Conservation (phyloP, 2,329 filamentous ascomycete species). For the Paecilomyces variotii region DNA sequence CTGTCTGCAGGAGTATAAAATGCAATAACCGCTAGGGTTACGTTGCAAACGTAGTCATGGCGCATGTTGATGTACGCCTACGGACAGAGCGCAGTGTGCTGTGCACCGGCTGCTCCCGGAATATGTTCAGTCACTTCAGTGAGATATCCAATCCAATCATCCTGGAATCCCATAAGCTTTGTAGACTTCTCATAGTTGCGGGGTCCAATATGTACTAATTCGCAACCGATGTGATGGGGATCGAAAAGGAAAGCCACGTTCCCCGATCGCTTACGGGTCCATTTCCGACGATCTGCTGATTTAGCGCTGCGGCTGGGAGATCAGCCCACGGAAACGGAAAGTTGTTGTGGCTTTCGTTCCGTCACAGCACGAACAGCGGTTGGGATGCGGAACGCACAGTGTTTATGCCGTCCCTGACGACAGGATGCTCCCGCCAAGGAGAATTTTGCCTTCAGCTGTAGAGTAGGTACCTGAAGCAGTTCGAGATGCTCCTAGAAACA, state of each 20-base stretch:
- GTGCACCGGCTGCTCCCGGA: not conserved
- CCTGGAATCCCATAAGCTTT: not conserved
- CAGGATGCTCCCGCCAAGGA: not conserved
- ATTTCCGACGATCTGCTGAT: not conserved
- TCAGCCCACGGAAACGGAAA: not conserved
- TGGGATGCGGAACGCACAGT: not conserved
- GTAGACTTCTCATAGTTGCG: not conserved
- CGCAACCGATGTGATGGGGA: not conserved
- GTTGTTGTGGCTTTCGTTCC: not conserved
- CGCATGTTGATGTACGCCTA: not conserved
- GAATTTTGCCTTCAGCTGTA: not conserved
- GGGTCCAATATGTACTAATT: not conserved
- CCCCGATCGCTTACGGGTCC: not conserved
- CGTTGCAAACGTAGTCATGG: not conserved
- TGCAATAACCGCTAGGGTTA: too few relatives aligned
- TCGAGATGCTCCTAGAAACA: not conserved
- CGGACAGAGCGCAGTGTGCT: not conserved
- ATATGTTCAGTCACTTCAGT: not conserved
- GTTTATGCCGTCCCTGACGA: not conserved
- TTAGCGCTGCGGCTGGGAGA: not conserved
- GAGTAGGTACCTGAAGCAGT: not conserved
- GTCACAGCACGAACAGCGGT: not conserved
- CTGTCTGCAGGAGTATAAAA: too few relatives aligned
- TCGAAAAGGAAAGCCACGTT: not conserved
- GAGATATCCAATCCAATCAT: not conserved